Evolutionary conservation across 2,329 filamentous ascomycete genomes (phyloP), one percentile per base, ranked within the genome.

Genomic region (Celoporthe dispersa): DNA sequence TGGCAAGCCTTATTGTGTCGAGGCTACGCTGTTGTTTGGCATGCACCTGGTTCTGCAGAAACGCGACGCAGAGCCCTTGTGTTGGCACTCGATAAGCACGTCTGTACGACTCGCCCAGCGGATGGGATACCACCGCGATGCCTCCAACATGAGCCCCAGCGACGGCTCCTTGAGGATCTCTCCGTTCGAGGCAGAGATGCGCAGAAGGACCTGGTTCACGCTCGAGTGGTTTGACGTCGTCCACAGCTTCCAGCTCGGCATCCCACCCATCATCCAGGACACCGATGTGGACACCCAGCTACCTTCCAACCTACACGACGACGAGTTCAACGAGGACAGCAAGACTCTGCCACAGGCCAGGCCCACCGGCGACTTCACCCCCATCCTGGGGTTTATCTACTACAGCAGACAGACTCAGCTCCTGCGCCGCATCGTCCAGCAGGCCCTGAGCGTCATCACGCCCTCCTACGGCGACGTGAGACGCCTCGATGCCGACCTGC

Each of bases 81-180:
- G 69, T 37, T 87, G 84, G 84, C 80, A 82, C 5, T 78, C 85
- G 31, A 83, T 85, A 72, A 81, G 81, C 55, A 78, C 85, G 25
- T 80, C 81, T 6, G 80, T 82, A 2, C 81, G 85, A 7, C 79
- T 87, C 31, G 85, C 85, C 5, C 85, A 87, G 75, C 80, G 83
- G 8, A 81, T 84, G 76, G 85, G 85, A 19, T 87, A 87, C 69
- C 84, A 87, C 70, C 82, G 84, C 44, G 84, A 86, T 55, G 80
- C 83, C 4, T 77, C 77, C 33, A 79, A 81, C 71, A 77, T 86
- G 3, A 77, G 80, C 9, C 69, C 73, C 14, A 79, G 75, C 65
- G 78, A 33, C 67, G 39, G 12, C 51, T 31, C 35, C 37, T 68
- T 60, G 68, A 66, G 6, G 28, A 64, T 86, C 41, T 82, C 81